Evolutionary conservation across 768 basidiomycete species (phyloP), one percentile per base, ranked within the genome.

Genomic region (Xerocomus spinulosus): DNA sequence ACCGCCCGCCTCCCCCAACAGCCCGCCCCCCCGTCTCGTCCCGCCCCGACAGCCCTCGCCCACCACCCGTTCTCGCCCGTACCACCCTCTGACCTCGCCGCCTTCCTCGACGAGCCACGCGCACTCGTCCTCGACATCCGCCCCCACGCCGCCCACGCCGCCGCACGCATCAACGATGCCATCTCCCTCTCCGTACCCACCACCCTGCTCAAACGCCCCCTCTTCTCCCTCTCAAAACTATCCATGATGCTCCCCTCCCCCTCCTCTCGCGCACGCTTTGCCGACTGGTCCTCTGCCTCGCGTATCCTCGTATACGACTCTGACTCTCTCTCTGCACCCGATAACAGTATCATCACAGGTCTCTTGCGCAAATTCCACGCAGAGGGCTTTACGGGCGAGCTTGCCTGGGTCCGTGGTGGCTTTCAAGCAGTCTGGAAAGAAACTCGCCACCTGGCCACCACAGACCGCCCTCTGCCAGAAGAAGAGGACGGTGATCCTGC

Each of bases 141-240:
- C 0, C 83, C 92, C 10, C 87, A 89, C 67, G 83, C 85, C 15
- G 80, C 85, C 7, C 85, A 81, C 64, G 68, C 80, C 6, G 60
- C 76, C 9, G 81, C 82, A 20, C 84, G 92, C 42, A 56, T 96
- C 25, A 76, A 77, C 33, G 58, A 68, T 40, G 84, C 92, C 8
- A 71, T 96, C 44, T 91, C 91, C 40, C 79, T 98, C 52, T 89
- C 88, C 39, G 88, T 96, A 5, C 94, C 95, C 1, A 92, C 94
- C 3, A 97, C 93, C 0, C 83, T 97, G 18, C 83, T 98, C 62
- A 92, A 92, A 53, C 83, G 94, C 0, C 92, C 92, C 2, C 75
- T 84, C 3, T 95, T 92, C 71, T 84, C 88, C 23, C 76, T 95
- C 9, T 73, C 81, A 34, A 83, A 83, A 34, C 77, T 98, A 23